Evolutionary conservation across 1,139 yeast species (phyloP).

Genomic region (Zygoascus hellenicus): DNA sequence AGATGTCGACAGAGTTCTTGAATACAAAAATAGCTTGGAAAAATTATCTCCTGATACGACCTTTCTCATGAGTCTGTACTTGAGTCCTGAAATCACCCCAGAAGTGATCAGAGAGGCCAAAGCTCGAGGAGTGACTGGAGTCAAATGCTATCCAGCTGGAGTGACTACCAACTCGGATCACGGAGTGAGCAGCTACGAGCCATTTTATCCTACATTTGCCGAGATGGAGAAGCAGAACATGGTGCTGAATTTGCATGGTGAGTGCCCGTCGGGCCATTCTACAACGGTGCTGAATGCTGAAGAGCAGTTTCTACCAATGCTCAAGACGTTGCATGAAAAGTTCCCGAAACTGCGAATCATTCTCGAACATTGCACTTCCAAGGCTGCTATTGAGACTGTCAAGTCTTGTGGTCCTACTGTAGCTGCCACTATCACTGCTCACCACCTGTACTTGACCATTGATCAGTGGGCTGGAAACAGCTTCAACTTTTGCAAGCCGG

Average conservation of each 20-base stretch:
- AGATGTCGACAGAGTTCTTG: conserved; percentile 64
- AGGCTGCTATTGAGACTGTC: conserved; percentile 76
- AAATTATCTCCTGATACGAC: conserved; percentile 76
- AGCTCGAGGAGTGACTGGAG: conserved; percentile 59
- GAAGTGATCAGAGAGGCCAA: conserved; percentile 79
- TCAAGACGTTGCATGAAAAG: conserved; percentile 65
- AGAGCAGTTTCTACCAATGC: conserved; percentile 86
- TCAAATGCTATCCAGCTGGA: conserved; percentile 97
- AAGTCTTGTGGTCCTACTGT: conserved; percentile 66
- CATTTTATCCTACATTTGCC: conserved; percentile 81
- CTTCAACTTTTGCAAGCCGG: conserved; percentile 93
- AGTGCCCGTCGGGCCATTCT: conserved; percentile 61
- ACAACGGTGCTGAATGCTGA: conserved; percentile 94
- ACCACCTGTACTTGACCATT: conserved; percentile 79
- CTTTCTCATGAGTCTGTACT: conserved; percentile 84
- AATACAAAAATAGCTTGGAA: conserved; percentile 61
- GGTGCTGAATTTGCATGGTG: conserved; percentile 90
- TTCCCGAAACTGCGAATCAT: conserved; percentile 86
- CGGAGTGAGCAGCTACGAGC: conserved; percentile 87
- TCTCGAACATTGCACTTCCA: conserved; percentile 92
- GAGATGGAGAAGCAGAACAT: conserved; percentile 76
- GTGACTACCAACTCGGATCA: conserved; percentile 92
- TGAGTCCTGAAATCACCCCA: conserved; percentile 74
- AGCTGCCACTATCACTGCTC: conserved; percentile 94
- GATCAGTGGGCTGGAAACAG: conserved; percentile 98